A percentile compares a stretch with the other conserved stretches of the same genome.
These are phyloP conservation scores for Nowakowskiella sp. DNA, from an alignment of 192 early-diverging fungal species.

Conservation along the genomic window DNA sequence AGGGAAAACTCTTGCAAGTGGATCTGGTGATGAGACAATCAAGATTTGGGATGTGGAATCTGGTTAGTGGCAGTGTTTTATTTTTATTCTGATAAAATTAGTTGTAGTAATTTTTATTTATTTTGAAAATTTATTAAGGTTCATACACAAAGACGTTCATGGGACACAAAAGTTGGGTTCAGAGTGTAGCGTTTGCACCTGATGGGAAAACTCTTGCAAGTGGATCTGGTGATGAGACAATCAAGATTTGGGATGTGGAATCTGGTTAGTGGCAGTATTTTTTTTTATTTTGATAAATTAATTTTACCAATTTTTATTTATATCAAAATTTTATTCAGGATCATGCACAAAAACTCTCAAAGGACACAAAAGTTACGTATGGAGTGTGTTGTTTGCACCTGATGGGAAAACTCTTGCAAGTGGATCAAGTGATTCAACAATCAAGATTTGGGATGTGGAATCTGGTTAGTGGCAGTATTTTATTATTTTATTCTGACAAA, in stretches of 20 bases:
- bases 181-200: conserved; percentile 88
- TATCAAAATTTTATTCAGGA: neutral
- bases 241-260: conserved; percentile 91
- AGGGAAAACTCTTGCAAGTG: conserved; percentile 80
- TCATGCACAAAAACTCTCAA: conserved; percentile 41
- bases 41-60: conserved; percentile 83
- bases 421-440: conserved; percentile 83
- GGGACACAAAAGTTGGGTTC: conserved; percentile 92
- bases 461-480: too few relatives aligned
- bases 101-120: too few relatives aligned
- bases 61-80: conserved; percentile 63
- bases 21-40: conserved; percentile 86
- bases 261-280: conserved; percentile 72
- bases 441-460: conserved; percentile 91
- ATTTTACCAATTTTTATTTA: too few relatives aligned
- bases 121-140: conserved; percentile 14
- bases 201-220: conserved; percentile 86
- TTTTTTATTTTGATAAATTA: conserved; percentile 63
- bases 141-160: conserved; percentile 65
- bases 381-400: conserved; percentile 88
- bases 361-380: conserved; percentile 93
- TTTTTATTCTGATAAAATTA: too few relatives aligned
- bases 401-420: conserved; percentile 86
- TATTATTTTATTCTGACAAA: too few relatives aligned
- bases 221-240: conserved; percentile 84